Conservation (phyloP, 2,329 filamentous ascomycete genomes). For the Penicillium sp. region DNA sequence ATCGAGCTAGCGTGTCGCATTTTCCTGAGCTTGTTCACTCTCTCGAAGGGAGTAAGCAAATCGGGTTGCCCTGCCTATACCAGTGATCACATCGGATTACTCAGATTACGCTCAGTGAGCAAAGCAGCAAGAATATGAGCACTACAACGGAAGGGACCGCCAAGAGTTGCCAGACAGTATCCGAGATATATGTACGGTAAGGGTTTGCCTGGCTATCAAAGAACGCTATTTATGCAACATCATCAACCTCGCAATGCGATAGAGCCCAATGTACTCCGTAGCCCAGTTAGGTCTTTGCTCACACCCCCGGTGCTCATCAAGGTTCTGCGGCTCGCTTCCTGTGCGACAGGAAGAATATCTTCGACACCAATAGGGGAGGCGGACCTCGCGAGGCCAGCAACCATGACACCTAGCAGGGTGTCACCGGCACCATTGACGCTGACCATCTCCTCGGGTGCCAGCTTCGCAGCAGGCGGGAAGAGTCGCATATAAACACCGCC, state of each 20-base stretch:
- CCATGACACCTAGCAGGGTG: slow-evolving; percentile 81
- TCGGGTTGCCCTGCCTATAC: too few species aligned
- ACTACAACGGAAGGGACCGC: too few species aligned
- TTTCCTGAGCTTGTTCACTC: too few species aligned
- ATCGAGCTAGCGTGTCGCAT: too few species aligned
- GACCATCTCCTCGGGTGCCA: slow-evolving; percentile 66
- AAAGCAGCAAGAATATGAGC: too few species aligned
- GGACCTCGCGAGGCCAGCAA: slow-evolving; percentile 72
- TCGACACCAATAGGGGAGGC: slow-evolving; percentile 48
- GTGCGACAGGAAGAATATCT: slow-evolving; percentile 74
- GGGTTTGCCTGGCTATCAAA: not conserved
- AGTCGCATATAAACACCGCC: slow-evolving; percentile 84
- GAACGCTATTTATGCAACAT: not conserved
- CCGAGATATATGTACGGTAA: not conserved
- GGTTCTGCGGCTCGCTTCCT: slow-evolving; percentile 77
- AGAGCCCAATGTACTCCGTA: slow-evolving; percentile 14
- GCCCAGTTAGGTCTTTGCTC: slow-evolving; percentile 32
- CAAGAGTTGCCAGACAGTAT: too few species aligned
- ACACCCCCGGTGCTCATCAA: slow-evolving; percentile 76
- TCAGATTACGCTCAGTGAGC: too few species aligned
- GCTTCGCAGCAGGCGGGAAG: slow-evolving; percentile 67
- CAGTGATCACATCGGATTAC: too few species aligned
- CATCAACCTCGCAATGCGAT: not conserved
- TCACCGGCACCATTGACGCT: slow-evolving; percentile 96
- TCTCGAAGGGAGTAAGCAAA: too few species aligned